Evolutionary conservation across 345 rosid genomes (phyloP).

Genomic region (Hypericum androsaemum): DNA sequence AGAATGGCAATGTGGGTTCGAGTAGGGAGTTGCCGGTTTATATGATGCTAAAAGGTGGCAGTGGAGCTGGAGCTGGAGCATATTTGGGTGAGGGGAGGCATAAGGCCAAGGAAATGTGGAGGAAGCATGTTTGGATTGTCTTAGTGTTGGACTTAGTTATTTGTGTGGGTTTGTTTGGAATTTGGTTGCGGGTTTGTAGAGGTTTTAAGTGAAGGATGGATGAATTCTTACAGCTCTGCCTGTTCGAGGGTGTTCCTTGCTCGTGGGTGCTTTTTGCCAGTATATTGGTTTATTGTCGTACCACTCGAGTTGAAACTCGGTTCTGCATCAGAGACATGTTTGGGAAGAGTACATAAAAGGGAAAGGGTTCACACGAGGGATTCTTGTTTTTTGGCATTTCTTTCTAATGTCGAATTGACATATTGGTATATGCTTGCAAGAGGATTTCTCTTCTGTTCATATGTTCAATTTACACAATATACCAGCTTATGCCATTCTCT

Average conservation of each 20-base stretch:
- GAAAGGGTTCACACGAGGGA: no score
- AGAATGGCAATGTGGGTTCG: conserved; percentile 28
- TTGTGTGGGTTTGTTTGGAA: conserved; percentile 59
- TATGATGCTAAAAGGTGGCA: conserved; percentile 36
- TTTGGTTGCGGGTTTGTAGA: conserved; percentile 90
- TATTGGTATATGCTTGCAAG: no score
- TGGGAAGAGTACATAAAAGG: no score
- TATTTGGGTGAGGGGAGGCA: conserved; percentile 33
- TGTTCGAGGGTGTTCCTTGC: no score
- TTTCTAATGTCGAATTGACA: no score
- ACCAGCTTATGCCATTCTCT: no score
- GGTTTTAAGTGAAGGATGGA: conserved; percentile 74
- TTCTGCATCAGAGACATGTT: neutral
- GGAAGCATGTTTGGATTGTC: conserved; percentile 88
- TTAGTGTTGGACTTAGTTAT: conserved; percentile 63
- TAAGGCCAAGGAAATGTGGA: conserved; percentile 84
- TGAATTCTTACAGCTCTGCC: conserved; percentile 17
- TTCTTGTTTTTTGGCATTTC: no score
- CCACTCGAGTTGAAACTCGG: no score
- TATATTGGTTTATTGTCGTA: neutral
- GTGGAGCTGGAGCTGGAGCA: conserved; percentile 19
- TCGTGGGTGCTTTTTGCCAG: no score
- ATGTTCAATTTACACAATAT: no score
- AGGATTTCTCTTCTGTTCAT: no score
- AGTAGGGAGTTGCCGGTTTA: conserved; percentile 35